Evolutionary conservation across 1,139 yeast species (phyloP), one percentile per base, ranked within the genome.

Genomic region (Debaryomyces psychrophilus): DNA sequence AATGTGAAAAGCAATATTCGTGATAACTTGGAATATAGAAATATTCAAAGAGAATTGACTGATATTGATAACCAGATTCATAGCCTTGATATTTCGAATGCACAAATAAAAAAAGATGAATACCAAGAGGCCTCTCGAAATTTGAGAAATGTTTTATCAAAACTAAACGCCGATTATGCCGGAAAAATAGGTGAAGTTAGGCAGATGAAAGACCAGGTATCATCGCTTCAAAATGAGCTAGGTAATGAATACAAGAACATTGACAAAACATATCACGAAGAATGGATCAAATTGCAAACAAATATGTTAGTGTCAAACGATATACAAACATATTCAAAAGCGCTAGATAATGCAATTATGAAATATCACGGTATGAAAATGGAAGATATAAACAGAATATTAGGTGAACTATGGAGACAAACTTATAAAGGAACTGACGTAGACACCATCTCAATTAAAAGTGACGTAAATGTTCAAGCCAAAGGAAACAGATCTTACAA

Each of bases 361-460:
- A 85, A 85, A 58, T 93, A 83, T 60, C 99, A 95, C 62, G 79
- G 90, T 48, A 71, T 87, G 50, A 95, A 95, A 62, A 95, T 95
- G 99, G 83, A 83, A 54, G 97, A 92, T 57, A 90, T 93, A 57
- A 95, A 95, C 64, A 75, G 87, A 50, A 87, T 90, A 26, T 74
- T 95, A 43, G 93, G 88, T 58, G 97, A 90, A 58, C 68, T 93
- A 37, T 95, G 99, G 99, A 87, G 90, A 50, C 83, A 82, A 46
- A 93, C 99, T 0, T 95, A 95, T 60, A 87, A 87, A 53, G 99
- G 99, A 1, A 86, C 97, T 0, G 99, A 95, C 65, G 90, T 95
- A 37, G 97, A 95, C 60, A 83, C 95, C 0, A 92, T 95, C 45
- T 81, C 87, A 56, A 90, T 95, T 50, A 79, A 85, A 55, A 86